A percentile compares a stretch with the other conserved stretches of the same genome.
phyloP scores from a whole-genome alignment of 805 yeast species.

The Ogataea dorogensis region DNA sequence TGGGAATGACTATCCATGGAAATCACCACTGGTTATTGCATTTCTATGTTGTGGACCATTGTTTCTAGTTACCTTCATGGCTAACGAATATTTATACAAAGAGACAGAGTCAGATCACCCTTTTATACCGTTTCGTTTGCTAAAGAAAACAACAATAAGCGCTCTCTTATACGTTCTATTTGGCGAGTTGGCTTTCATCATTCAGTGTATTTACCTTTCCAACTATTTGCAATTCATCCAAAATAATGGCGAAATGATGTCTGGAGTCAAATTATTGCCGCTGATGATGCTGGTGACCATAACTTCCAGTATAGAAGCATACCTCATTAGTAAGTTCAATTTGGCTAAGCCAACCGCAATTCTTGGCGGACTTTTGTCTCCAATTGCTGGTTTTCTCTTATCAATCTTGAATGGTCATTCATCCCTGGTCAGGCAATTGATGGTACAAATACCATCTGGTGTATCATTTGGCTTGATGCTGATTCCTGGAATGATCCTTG shows the following conservation, averaged over 20 bases:
- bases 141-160: conserved; percentile 30
- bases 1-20: conserved; percentile 54
- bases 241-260: conserved; percentile 40
- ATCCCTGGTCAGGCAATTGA: conserved; percentile 37
- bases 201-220: conserved; percentile 38
- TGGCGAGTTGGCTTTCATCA: conserved; percentile 44
- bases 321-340: conserved; percentile 37
- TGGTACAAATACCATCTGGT: conserved; percentile 47
- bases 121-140: conserved; percentile 43
- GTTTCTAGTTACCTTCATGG: conserved; percentile 33
- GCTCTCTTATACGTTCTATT: conserved; percentile 12
- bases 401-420: conserved; percentile 42
- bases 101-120: conserved; percentile 34
- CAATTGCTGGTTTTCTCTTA: conserved; percentile 46
- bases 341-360: conserved; percentile 42
- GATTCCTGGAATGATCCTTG: conserved; percentile 44
- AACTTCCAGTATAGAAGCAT: conserved; percentile 40
- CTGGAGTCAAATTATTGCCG: conserved; percentile 50
- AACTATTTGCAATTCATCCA: conserved; percentile 50
- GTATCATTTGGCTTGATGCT: conserved; percentile 45
- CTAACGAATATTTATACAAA: conserved; percentile 36
- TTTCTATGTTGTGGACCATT: conserved; percentile 48
- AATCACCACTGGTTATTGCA: conserved; percentile 49
- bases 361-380: conserved; percentile 38
- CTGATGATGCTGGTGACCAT: conserved; percentile 43